phyloP scores from a whole-genome alignment of 2,329 filamentous ascomycete genomes.

The Didymella segeticola region DNA sequence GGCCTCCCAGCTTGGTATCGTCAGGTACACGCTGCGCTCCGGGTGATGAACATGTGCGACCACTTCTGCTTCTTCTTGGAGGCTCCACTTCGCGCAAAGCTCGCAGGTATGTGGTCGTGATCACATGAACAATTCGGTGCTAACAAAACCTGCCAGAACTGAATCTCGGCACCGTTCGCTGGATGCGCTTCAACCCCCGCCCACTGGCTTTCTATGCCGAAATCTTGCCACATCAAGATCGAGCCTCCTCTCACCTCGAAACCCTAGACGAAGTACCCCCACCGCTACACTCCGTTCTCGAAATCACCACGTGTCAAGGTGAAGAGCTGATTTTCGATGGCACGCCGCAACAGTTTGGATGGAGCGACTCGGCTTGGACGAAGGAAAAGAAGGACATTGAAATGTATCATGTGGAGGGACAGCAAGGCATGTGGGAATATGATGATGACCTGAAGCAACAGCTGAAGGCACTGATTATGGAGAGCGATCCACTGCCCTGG shows the following conservation, averaged over 20 bases:
- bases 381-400: background rate
- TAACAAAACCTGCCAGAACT: background rate
- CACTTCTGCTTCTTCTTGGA: background rate
- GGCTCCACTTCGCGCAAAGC: background rate
- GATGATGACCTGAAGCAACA: background rate
- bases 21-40: background rate
- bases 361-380: slow-evolving; percentile 12
- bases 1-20: background rate
- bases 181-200: background rate
- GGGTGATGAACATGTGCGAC: background rate
- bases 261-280: background rate
- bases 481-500: background rate
- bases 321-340: slow-evolving; percentile 11
- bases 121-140: accelerated
- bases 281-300: slow-evolving; percentile 10
- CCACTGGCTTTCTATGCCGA: background rate
- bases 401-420: background rate
- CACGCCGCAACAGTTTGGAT: slow-evolving; percentile 14
- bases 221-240: background rate
- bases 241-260: background rate
- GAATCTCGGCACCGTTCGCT: background rate
- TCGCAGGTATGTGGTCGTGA: background rate
- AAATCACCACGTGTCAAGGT: background rate
- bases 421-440: background rate
- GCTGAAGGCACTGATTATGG: background rate